phyloP scores from a whole-genome alignment of 257 asterid species.

The Anisodus acutangulus region DNA sequence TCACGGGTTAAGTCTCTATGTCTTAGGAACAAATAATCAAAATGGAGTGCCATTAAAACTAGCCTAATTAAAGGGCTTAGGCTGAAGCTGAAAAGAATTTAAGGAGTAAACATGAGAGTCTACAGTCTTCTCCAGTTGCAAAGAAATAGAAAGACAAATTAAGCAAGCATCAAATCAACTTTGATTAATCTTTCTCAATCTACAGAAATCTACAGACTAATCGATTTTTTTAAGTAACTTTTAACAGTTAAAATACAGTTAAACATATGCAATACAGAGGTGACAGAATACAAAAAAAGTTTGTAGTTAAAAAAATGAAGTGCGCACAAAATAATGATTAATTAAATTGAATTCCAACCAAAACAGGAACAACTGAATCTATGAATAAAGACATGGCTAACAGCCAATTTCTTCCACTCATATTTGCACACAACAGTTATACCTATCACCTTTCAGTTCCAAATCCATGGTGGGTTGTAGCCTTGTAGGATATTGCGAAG shows the following conservation, averaged over 20 bases:
- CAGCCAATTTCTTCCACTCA: neutral
- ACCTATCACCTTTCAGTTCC: neutral
- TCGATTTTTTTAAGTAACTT: neutral
- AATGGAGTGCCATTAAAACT: neutral
- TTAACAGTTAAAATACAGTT: neutral
- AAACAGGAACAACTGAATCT: neutral
- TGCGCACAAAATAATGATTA: neutral
- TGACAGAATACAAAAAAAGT: neutral
- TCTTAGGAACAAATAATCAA: neutral
- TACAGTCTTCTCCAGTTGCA: neutral
- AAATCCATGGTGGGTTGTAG: neutral
- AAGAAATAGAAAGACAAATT: neutral
- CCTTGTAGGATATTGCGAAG: neutral
- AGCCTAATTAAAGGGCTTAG: neutral
- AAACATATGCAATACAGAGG: neutral
- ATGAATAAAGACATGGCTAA: neutral
- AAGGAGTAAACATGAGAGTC: neutral
- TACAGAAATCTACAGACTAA: neutral
- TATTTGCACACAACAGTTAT: neutral
- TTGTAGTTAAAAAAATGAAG: neutral
- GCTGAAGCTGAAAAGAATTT: conserved; percentile 16
- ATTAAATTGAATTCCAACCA: neutral
- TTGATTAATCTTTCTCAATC: neutral
- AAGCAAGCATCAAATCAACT: neutral
- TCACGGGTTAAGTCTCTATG: neutral